A percentile compares a stretch with the other conserved stretches of the same genome.
Conservation (phyloP, 2,329 filamentous ascomycete species). For the Mariannaea sp. region DNA sequence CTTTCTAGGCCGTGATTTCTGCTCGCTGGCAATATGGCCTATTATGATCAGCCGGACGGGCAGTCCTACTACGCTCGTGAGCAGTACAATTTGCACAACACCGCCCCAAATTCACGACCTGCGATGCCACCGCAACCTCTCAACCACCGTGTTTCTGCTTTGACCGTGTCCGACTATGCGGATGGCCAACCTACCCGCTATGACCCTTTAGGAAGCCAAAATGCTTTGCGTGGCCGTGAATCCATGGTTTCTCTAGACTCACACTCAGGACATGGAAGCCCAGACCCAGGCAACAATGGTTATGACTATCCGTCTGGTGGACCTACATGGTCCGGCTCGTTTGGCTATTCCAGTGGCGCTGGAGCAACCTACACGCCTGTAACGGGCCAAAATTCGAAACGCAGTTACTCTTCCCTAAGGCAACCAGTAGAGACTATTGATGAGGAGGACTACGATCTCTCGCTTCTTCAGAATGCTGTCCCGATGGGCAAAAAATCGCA, state of each 20-base stretch:
- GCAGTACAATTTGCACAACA: conserved; percentile 20
- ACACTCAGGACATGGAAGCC: conserved; percentile 27
- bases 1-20: conserved; percentile 30
- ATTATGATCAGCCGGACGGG: conserved; percentile 39
- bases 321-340: conserved; percentile 37
- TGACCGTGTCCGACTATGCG: conserved; percentile 43
- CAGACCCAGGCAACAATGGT: conserved; percentile 24
- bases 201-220: conserved; percentile 28
- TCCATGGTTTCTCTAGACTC: conserved; percentile 50
- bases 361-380: conserved; percentile 39
- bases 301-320: conserved; percentile 27
- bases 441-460: conserved; percentile 51
- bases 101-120: not conserved
- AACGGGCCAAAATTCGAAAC: conserved; percentile 27
- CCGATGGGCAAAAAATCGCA: conserved; percentile 45
- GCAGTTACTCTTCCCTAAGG: conserved; percentile 34
- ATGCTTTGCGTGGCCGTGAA: conserved; percentile 42
- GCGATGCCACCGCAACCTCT: conserved; percentile 25
- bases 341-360: conserved; percentile 35
- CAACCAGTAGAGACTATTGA: conserved; percentile 42
- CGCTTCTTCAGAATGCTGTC: conserved; percentile 48
- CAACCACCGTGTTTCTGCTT: conserved; percentile 41
- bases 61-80: conserved; percentile 35
- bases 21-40: conserved; percentile 34
- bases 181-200: conserved; percentile 37